A percentile compares a stretch with the other conserved stretches of the same genome.
Conservation (phyloP, 345 rosid genomes). For the Gossypium rotundifolium region DNA sequence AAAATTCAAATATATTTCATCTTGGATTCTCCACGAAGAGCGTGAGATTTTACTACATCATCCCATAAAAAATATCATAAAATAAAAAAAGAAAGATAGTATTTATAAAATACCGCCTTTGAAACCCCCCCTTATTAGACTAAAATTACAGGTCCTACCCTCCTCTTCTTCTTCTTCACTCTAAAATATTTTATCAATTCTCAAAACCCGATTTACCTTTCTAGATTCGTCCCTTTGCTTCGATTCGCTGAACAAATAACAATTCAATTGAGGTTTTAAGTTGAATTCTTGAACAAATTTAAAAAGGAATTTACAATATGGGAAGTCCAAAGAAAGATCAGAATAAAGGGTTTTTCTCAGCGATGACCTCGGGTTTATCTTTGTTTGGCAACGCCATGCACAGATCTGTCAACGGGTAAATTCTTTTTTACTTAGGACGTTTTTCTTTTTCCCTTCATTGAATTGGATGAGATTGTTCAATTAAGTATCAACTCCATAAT, state of each 20-base stretch:
- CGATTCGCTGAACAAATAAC: not conserved
- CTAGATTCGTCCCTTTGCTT: not conserved
- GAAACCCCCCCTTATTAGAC: not conserved
- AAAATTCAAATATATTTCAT: not conserved
- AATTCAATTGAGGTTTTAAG: not conserved
- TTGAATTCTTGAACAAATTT: not conserved
- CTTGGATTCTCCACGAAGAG: not conserved
- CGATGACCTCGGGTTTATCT: slow-evolving; percentile 64
- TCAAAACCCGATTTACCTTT: not conserved
- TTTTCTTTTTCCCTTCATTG: too few relatives aligned
- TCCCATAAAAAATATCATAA: too few relatives aligned
- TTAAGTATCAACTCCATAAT: not conserved
- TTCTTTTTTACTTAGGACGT: not conserved
- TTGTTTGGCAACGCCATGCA: slow-evolving; percentile 60
- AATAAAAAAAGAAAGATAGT: not conserved
- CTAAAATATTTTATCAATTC: not conserved
- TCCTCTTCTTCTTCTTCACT: slow-evolving; percentile 7
- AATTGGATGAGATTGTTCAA: not conserved
- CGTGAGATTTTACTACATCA: not conserved
- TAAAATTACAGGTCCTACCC: not conserved
- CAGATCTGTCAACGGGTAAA: slow-evolving; percentile 62
- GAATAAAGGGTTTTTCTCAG: slow-evolving; percentile 55
- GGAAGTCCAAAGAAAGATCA: slow-evolving; percentile 46
- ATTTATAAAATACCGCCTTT: not conserved
- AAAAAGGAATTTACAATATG: slow-evolving; percentile 19